Conservation (phyloP, 805 yeast species). For the Maudiozyma turicensis region DNA sequence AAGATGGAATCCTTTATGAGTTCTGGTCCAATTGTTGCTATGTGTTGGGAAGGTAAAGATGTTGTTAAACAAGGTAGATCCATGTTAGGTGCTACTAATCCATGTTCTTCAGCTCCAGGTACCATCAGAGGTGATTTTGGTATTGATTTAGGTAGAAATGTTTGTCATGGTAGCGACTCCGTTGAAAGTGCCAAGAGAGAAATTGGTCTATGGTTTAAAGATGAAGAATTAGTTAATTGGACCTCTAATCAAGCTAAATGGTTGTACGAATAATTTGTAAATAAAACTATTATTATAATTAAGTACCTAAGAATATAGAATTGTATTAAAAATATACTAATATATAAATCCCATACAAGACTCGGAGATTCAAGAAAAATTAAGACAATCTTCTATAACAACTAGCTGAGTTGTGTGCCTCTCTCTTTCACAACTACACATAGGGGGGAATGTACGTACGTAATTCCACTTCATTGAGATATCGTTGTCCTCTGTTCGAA, state of each 20-base stretch:
- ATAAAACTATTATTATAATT: not conserved
- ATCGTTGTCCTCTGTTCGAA: no score
- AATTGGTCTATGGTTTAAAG: slow-evolving; percentile 95
- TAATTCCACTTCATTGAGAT: no score
- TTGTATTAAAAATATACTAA: not conserved
- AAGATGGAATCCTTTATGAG: slow-evolving; percentile 91
- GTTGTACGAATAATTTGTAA: slow-evolving; percentile 70
- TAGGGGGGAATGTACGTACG: no score
- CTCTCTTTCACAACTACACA: no score
- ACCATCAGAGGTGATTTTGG: slow-evolving; percentile 99
- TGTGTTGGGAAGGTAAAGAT: slow-evolving; percentile 99
- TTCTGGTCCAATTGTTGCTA: slow-evolving; percentile 97
- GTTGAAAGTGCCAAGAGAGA: slow-evolving; percentile 96
- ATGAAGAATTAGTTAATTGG: slow-evolving; percentile 91
- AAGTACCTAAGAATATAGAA: not conserved
- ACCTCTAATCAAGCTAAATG: slow-evolving; percentile 74
- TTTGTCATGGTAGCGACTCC: slow-evolving; percentile 98
- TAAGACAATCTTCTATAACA: no score
- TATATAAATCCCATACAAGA: no score
- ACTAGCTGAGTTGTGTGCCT: no score
- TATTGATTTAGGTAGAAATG: slow-evolving; percentile 98
- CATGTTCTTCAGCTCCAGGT: slow-evolving; percentile 94
- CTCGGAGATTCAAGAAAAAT: no score
- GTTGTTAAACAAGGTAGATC: slow-evolving; percentile 98
- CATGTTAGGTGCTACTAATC: slow-evolving; percentile 98